Conservation (phyloP, 2,329 filamentous ascomycete species). For the Epichloe bromicola region DNA sequence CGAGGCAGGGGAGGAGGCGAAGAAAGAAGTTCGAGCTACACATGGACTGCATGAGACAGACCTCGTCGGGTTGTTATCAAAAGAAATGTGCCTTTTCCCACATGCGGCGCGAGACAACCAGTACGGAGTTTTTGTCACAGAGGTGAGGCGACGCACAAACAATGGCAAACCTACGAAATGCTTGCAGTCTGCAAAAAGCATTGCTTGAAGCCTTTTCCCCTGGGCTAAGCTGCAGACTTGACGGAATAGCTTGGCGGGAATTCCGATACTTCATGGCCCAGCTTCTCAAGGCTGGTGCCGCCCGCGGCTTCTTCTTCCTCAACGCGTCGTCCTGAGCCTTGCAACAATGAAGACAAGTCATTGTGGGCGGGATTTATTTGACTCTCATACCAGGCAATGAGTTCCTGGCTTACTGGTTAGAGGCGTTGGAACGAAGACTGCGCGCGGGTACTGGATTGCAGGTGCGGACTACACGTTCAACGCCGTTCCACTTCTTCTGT, state of each 20-base stretch:
- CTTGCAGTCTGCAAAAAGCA: background rate
- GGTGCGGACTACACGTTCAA: background rate
- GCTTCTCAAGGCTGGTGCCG: too few relatives aligned
- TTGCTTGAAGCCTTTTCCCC: background rate
- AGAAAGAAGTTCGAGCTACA: background rate
- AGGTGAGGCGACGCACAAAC: background rate
- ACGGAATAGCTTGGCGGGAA: too few relatives aligned
- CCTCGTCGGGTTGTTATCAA: background rate
- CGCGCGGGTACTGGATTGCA: background rate
- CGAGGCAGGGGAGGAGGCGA: background rate
- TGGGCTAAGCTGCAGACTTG: background rate
- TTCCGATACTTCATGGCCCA: too few relatives aligned
- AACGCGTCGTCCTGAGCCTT: background rate
- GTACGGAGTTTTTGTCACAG: background rate
- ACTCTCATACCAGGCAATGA: background rate
- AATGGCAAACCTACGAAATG: background rate
- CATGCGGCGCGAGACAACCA: background rate
- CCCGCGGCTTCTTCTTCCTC: too few relatives aligned
- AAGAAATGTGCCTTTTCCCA: background rate
- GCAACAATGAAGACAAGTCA: background rate
- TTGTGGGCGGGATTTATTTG: background rate
- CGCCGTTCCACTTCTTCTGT: background rate
- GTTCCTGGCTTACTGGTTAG: background rate
- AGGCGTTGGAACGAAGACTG: slow-evolving; percentile 1
- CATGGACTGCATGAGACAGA: slow-evolving; percentile 2